A percentile compares a stretch with the other conserved stretches of the same genome.
Evolutionary conservation across 179 eudicot genomes (phyloP).

Genomic region (Beta lomatogona): DNA sequence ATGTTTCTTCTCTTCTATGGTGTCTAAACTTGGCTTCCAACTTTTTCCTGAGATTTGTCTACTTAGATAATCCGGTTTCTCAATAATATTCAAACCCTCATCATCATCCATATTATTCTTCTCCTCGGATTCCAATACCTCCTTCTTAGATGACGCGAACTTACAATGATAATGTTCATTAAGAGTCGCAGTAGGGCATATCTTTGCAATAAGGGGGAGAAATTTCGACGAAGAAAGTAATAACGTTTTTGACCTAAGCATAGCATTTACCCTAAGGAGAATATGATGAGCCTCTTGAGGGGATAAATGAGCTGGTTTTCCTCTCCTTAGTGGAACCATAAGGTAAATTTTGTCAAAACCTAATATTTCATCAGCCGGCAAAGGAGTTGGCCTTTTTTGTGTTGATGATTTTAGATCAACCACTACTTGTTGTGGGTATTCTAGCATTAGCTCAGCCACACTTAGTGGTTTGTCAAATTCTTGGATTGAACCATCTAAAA

Average conservation of each 20-base stretch:
- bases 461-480: slow-evolving; percentile 52
- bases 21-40: slow-evolving; percentile 88
- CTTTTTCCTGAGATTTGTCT: slow-evolving; percentile 60
- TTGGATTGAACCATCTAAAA: slow-evolving; percentile 59
- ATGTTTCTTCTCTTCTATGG: slow-evolving; percentile 67
- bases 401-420: slow-evolving; percentile 49
- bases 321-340: slow-evolving; percentile 71
- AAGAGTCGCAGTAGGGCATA: slow-evolving; percentile 36
- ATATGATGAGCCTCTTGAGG: slow-evolving; percentile 60
- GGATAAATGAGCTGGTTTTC: slow-evolving; percentile 55
- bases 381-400: slow-evolving; percentile 38
- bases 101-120: neutral
- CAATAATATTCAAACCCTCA: slow-evolving; percentile 35
- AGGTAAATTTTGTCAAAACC: slow-evolving; percentile 58
- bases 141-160: slow-evolving; percentile 14
- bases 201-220: slow-evolving; percentile 53
- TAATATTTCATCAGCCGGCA: slow-evolving; percentile 71
- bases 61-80: slow-evolving; percentile 53
- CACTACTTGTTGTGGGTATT: slow-evolving; percentile 79
- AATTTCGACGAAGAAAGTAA: slow-evolving; percentile 40
- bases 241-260: slow-evolving; percentile 40
- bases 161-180: slow-evolving; percentile 16
- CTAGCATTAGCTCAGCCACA: slow-evolving; percentile 91
- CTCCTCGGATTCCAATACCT: slow-evolving; percentile 15
- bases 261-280: slow-evolving; percentile 39